Evolutionary conservation across 2,329 filamentous ascomycete species (phyloP), one percentile per base, ranked within the genome.

Genomic region (Penicillium palitans): DNA sequence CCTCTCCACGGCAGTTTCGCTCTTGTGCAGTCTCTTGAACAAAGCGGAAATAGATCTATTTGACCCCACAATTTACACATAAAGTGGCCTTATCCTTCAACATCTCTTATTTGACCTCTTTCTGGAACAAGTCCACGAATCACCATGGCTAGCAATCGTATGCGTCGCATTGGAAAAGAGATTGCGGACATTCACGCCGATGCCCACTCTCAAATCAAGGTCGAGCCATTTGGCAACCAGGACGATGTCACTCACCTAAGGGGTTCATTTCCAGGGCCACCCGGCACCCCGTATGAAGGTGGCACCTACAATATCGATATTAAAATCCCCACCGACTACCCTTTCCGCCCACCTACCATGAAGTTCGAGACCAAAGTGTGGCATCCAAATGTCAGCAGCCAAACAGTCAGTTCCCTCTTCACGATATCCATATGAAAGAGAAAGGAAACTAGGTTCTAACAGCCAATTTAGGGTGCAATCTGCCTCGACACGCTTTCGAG

Each of bases 341-440:
- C 95, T 0, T 99, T 99, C 80, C 90, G 92, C 67, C 91, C 93
- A 4, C 95, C 95, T 5, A 76, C 85, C 59, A 98, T 99, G 89
- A 89, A 86, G 68, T 98, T 98, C 72, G 85, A 89, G 64, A 99
- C 95, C 63, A 93, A 89, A 76, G 89, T 98, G 67, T 99, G 93
- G 93, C 95, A 99, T 75, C 95, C 95, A 35, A 99, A 99, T 72
- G 86, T 99, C 78, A 96, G 90, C 82, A 93, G 90, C 70, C 90
- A 95, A 73, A 97, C 93, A 41, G 92, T 96, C 79, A 71, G 87
- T 81, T 19, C 9, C 21, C 39, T 45, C 55, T 39, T 42, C n/a
- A 3, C 8, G 10, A 29, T 15, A 49, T 25, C 2, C 17, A 51
- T 27, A 5, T 33, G 19, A 10, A n/a, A 40, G 46, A 46, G 15